Percentiles rank a stretch among this genome's conserved stretches.
Conservation (phyloP, 2,329 filamentous ascomycete genomes). For the Trichoderma aggressivum region DNA sequence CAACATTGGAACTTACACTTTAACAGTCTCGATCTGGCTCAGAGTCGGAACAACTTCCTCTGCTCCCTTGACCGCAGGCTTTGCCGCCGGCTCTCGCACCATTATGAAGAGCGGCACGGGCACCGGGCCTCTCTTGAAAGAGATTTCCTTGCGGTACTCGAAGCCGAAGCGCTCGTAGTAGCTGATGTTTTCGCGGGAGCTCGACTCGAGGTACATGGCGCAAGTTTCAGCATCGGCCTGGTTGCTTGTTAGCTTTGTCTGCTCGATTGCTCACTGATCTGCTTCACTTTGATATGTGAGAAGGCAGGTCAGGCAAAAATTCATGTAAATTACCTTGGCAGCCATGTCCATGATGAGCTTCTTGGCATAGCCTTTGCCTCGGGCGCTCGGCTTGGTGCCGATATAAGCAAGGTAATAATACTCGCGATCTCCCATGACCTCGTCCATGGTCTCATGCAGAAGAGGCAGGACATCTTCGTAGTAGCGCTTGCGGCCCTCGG, state of each 20-base stretch:
- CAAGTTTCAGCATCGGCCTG: slow-evolving; percentile 66
- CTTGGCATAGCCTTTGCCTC: slow-evolving; percentile 69
- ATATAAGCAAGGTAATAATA: slow-evolving; percentile 83
- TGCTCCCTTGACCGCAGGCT: slow-evolving; percentile 21
- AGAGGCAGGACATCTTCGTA: slow-evolving; percentile 74
- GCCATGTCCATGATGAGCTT: slow-evolving; percentile 70
- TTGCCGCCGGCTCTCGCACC: slow-evolving; percentile 65
- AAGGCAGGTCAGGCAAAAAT: too few species aligned
- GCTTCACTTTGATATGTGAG: neutral
- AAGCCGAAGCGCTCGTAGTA: slow-evolving; percentile 79
- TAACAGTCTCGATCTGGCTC: slow-evolving; percentile 16
- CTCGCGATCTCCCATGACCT: slow-evolving; percentile 63
- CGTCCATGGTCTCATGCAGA: slow-evolving; percentile 67
- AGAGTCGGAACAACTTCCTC: slow-evolving; percentile 25
- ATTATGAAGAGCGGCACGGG: slow-evolving; percentile 73
- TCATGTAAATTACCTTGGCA: slow-evolving; percentile 44
- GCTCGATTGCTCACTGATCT: neutral
- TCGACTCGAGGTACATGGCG: slow-evolving; percentile 76
- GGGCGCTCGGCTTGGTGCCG: slow-evolving; percentile 67
- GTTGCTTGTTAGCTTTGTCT: neutral
- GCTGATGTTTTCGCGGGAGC: slow-evolving; percentile 61
- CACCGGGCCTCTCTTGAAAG: slow-evolving; percentile 54
- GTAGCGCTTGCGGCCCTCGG: slow-evolving; percentile 70
- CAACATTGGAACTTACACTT: slow-evolving; percentile 1
- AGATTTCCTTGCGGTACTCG: slow-evolving; percentile 59